Base-by-base conservation (phyloP, 768 basidiomycete genomes). In the Punctularia strigosozonata region DNA sequence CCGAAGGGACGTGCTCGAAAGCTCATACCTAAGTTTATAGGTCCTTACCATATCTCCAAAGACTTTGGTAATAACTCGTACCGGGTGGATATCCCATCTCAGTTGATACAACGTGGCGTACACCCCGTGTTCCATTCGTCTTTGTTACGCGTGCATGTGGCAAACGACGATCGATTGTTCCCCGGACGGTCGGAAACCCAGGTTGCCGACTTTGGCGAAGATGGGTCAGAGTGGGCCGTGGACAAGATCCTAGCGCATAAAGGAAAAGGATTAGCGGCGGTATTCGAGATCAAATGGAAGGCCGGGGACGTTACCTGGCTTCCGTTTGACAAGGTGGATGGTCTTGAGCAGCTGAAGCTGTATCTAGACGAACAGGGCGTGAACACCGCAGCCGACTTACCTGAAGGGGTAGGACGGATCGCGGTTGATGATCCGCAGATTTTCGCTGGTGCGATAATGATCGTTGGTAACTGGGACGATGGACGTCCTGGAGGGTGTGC, bases 241-340 rank as follows among this genome's bases (percentile, higher is more conserved):
- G 44, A 53, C 10, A 21, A 42, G 14, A 55, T 59, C 15, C 23
- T 48, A 4, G 22, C 44, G 15, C 58, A 59, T 38, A 25, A 23
- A 5, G 56, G 58, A 8, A 43, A 37, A 15, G 48, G 53, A 2
- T 40, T 19, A 12, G 25, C 46, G 6, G 45, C 51, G 3, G 23
- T 48, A 2, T 59, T 60, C 32, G 36, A 56, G 24, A 45, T 59
- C 1, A 2, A 37, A 21, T 60, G 54, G 56, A 46, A 40, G 19
- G 31, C 50, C 7, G 57, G 57, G 2, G 57, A 59, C 34, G 15
- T 34, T 2, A 52, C 54, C 13, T 66, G 64, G 64, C 18, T 61
- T 15, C 48, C 52, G 1, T 57, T 50, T 30, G 14, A 34, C 6
- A 42, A 53, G 25, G 45, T 61, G 0, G 31, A 33, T 7, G 48